These are phyloP conservation scores for Medicago arabica DNA, from an alignment of 306 rosid species.

Conservation along the genomic window DNA sequence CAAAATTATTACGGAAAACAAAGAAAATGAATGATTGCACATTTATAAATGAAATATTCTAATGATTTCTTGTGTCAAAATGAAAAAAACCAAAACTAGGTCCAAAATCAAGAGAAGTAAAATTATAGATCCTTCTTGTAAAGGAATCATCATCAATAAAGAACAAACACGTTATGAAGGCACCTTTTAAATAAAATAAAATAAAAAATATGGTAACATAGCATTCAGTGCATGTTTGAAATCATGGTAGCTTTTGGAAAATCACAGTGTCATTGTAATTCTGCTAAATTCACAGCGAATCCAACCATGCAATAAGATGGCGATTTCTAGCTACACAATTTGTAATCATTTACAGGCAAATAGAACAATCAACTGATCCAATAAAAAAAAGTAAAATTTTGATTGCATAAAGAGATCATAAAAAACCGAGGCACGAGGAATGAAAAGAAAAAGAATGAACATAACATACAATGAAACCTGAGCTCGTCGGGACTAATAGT, in stretches of 20 bases:
- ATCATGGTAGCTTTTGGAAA: too few relatives aligned
- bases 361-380: neutral
- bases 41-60: constrained; percentile 1
- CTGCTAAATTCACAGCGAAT: too few relatives aligned
- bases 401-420: neutral
- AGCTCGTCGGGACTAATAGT: constrained; percentile 82
- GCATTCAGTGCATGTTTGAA: too few relatives aligned
- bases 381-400: too few relatives aligned
- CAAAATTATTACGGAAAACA: too few relatives aligned
- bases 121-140: neutral
- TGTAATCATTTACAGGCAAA: neutral
- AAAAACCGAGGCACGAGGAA: too few relatives aligned
- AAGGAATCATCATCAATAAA: neutral
- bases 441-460: neutral
- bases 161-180: neutral
- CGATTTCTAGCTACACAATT: neutral
- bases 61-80: neutral
- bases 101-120: neutral
- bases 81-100: neutral
- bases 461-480: constrained; percentile 68
- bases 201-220: neutral
- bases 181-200: neutral
- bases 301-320: neutral
- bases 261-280: too few relatives aligned
- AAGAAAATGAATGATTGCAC: neutral